Percentiles rank a stretch among this genome's conserved stretches.
phyloP scores from a whole-genome alignment of 768 basidiomycete species.

The Lactarius vividus region DNA sequence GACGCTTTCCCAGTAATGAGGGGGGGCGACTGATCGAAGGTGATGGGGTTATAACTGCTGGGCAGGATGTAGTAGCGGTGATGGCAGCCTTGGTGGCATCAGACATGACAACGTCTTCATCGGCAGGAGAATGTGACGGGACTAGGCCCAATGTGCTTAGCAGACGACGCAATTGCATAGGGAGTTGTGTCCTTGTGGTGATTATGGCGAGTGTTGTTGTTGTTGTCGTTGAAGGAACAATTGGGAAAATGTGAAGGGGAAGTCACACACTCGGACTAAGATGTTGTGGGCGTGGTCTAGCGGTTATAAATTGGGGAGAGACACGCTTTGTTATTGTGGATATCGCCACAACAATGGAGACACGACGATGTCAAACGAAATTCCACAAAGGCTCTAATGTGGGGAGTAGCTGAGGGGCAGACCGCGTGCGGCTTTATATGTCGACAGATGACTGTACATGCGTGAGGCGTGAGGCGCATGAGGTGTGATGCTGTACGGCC shows the following conservation, averaged over 20 bases:
- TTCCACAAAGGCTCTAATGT: neutral
- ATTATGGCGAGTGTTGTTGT: neutral
- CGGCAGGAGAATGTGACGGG: neutral
- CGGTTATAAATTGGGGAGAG: conserved; percentile 8
- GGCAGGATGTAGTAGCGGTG: neutral
- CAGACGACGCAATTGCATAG: conserved; percentile 16
- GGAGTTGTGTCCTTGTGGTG: neutral
- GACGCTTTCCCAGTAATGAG: conserved; percentile 10
- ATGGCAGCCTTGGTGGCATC: neutral
- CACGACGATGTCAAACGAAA: neutral
- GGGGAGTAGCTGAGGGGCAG: neutral
- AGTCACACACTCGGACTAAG: conserved; percentile 4
- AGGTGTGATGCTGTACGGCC: neutral
- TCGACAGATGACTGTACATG: neutral
- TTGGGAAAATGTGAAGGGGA: neutral
- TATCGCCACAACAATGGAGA: neutral
- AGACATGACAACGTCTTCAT: conserved; percentile 13
- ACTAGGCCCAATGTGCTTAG: conserved; percentile 2
- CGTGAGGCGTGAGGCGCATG: neutral
- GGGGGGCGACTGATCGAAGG: neutral
- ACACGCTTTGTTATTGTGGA: conserved; percentile 14
- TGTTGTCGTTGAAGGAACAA: neutral
- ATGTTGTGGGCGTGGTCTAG: conserved; percentile 1
- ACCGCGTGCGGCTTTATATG: neutral
- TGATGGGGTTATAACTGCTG: neutral